Conservation (phyloP, 352 stramenopile species). For the Halophytophthora polymorphica region DNA sequence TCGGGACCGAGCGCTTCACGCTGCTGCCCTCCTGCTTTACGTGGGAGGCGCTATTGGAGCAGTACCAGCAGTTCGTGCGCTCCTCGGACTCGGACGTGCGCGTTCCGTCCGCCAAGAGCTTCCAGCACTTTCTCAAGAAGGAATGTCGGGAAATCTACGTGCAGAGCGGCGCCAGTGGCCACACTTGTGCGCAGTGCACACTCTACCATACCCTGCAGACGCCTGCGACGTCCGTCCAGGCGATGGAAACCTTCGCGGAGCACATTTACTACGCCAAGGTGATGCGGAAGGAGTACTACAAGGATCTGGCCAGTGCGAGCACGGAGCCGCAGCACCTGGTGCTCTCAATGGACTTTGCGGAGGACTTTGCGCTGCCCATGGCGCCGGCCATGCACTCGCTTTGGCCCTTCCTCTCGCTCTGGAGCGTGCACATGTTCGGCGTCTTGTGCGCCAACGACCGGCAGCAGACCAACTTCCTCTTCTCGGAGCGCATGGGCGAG, state of each 20-base stretch:
- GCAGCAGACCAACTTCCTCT: conserved; percentile 6
- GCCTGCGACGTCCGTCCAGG: neutral
- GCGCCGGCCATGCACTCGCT: neutral
- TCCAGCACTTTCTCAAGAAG: neutral
- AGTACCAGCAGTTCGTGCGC: neutral
- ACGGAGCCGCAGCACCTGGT: neutral
- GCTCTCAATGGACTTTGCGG: neutral
- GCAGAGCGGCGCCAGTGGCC: neutral
- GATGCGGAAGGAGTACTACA: neutral
- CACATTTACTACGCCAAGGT: neutral
- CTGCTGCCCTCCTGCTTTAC: conserved; percentile 3
- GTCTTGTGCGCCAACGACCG: conserved; percentile 2
- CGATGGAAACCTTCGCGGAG: neutral
- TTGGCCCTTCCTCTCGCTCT: conserved; percentile 17
- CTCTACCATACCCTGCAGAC: neutral
- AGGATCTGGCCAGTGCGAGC: neutral
- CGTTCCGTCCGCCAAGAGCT: neutral
- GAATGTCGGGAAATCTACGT: neutral
- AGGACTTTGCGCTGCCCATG: neutral
- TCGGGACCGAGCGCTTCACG: neutral
- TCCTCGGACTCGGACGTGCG: neutral
- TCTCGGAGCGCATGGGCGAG: conserved; percentile 3
- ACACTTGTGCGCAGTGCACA: neutral
- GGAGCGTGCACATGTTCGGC: conserved; percentile 10
- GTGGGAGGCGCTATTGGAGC: conserved; percentile 5